Conservation (phyloP, 176 grass and related monocot genomes). For the Zoysia japonica region DNA sequence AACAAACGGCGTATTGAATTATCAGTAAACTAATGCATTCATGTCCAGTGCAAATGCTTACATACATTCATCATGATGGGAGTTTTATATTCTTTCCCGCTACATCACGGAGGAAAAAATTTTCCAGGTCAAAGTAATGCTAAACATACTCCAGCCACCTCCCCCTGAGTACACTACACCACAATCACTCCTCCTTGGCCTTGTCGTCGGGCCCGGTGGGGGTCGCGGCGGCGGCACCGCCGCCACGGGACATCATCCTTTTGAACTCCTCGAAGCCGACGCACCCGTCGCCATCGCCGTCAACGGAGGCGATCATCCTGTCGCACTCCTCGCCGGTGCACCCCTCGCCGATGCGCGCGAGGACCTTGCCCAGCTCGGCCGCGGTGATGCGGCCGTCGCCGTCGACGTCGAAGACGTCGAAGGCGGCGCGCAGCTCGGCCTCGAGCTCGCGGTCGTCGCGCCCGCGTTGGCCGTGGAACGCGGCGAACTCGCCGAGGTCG, state of each 20-base stretch:
- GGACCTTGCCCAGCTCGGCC: constrained; percentile 67
- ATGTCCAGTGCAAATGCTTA: no score
- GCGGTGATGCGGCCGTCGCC: constrained; percentile 69
- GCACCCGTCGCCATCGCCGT: constrained; percentile 67
- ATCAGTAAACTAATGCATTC: background rate
- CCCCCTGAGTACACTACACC: background rate
- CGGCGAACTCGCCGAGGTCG: constrained; percentile 68
- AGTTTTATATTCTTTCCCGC: background rate
- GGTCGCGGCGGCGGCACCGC: background rate
- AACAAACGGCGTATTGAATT: background rate
- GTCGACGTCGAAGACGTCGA: constrained; percentile 74
- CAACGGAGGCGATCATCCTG: constrained; percentile 74
- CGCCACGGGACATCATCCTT: constrained; percentile 65
- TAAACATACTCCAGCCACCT: no score
- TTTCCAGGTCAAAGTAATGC: background rate
- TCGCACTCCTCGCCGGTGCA: constrained; percentile 62
- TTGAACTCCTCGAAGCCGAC: constrained; percentile 91
- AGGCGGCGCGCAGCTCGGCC: constrained; percentile 67
- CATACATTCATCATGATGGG: background rate
- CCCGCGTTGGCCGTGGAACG: constrained; percentile 51
- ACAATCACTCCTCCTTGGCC: constrained; percentile 40
- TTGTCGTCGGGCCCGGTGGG: background rate
- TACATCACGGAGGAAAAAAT: background rate
- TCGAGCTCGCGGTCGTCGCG: constrained; percentile 26
- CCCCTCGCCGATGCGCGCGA: constrained; percentile 52